Evolutionary conservation across 306 rosid genomes (phyloP), one percentile per base, ranked within the genome.

Genomic region (Quercus ilex): DNA sequence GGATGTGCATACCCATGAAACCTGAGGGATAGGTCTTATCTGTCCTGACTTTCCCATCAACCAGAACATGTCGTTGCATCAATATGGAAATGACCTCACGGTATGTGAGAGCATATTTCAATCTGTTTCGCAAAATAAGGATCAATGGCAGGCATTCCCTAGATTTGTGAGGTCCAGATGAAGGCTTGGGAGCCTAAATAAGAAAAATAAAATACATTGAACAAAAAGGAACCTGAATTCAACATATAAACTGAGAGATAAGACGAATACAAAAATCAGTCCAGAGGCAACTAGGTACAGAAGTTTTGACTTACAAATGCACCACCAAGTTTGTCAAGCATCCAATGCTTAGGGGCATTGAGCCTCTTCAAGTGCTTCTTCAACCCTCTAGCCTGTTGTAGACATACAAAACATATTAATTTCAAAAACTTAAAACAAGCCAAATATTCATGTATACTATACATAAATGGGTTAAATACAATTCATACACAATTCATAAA

Each of bases 131-230:
- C 83, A 91, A 41, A 46, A 89, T 89, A 33, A 91, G 91, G 11
- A 91, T 82, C 51, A 91, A 86, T 5, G 98, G 98, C 14, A 93
- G 88, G 53, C 98, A 93, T 65, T 93, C 98, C 88, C 97, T 89
- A 6, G 97, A 88, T 33, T 93, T 91, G 89, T 93, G 98, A 9
- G 98, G 98, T 68, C 98, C 98, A 52, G 98, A 93, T 19, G 98
- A 91, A 17, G 98, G 98, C 70, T 93, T 93, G 18, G 98, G 98
- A 18, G 98, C 97, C 97, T 87, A 35, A 0, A 49, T 13, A 49
- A 75, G 41, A 1, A 56, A 4, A 28, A 68, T 28, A 69, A n/a
- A 28, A 69, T 60, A 60, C 6, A 60, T 4, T 60, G 33, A 60
- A 21, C 23, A 25, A 60, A 60, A 60, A 25, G 25, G 31, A 6